Percentiles rank a stretch among this genome's conserved stretches.
Evolutionary conservation across 2,329 filamentous ascomycete genomes (phyloP).

Genomic region (Ophiocordyceps camponoti-leonardi): DNA sequence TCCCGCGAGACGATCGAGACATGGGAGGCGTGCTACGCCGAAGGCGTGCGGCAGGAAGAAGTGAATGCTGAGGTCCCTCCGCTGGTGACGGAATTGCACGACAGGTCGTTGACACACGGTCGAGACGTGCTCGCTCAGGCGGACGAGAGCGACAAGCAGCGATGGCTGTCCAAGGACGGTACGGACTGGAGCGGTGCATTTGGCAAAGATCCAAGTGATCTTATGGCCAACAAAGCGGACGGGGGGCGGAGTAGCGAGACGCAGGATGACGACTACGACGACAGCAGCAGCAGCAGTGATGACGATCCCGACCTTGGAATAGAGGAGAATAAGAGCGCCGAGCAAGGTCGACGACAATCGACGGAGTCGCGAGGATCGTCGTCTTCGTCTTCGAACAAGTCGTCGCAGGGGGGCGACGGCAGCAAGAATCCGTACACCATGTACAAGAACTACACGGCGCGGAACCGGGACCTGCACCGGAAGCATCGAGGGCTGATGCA

Average conservation of each 20-base stretch:
- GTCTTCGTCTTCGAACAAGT: slow-evolving; percentile 9
- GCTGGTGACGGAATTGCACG: slow-evolving; percentile 58
- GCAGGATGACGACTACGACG: slow-evolving; percentile 15
- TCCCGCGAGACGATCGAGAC: slow-evolving; percentile 85
- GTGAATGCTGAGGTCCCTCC: slow-evolving; percentile 61
- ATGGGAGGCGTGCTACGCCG: slow-evolving; percentile 81
- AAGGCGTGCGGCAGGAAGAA: slow-evolving; percentile 60
- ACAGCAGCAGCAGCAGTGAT: slow-evolving; percentile 12
- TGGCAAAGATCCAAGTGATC: slow-evolving; percentile 50
- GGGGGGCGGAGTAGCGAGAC: slow-evolving; percentile 17
- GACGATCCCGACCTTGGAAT: slow-evolving; percentile 39
- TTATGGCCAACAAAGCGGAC: slow-evolving; percentile 18
- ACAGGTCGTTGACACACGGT: slow-evolving; percentile 61
- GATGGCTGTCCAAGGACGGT: slow-evolving; percentile 65
- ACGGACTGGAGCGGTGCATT: slow-evolving; percentile 81
- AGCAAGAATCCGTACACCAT: slow-evolving; percentile 37
- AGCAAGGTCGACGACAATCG: slow-evolving; percentile 1
- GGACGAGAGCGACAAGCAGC: slow-evolving; percentile 52
- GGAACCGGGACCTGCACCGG: slow-evolving; percentile 60
- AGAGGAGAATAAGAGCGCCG: slow-evolving; percentile 29
- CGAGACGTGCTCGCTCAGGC: slow-evolving; percentile 66
- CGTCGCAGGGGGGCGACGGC: slow-evolving; percentile 14
- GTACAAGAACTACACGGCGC: slow-evolving; percentile 45
- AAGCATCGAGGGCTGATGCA: slow-evolving; percentile 89
- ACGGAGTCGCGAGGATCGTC: neutral